Conservation (phyloP, 2,329 filamentous ascomycete species). For the Geosmithia flava region DNA sequence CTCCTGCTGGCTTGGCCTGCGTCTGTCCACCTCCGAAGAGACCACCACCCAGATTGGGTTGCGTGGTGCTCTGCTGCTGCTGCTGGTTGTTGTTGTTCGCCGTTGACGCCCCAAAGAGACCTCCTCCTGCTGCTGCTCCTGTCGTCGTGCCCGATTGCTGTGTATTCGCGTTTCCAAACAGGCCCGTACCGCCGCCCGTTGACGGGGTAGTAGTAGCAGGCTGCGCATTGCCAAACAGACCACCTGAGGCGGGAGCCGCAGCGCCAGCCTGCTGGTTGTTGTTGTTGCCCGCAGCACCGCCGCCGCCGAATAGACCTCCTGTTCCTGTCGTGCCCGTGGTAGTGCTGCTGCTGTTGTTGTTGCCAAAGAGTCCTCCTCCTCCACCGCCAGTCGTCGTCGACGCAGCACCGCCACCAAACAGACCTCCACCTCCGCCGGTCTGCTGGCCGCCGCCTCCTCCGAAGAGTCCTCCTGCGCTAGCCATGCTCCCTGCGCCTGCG, state of each 20-base stretch:
- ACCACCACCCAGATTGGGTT: constrained; percentile 7
- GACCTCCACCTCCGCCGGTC: constrained; percentile 7
- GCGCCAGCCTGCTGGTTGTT: constrained; percentile 7
- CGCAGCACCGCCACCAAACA: constrained; percentile 13
- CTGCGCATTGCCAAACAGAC: constrained; percentile 5
- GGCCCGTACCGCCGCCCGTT: neutral
- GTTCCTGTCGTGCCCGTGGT: constrained; percentile 4
- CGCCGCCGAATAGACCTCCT: neutral
- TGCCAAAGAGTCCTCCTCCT: constrained; percentile 11
- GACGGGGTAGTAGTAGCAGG: neutral
- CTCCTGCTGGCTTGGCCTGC: constrained; percentile 17
- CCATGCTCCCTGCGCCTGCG: constrained; percentile 13
- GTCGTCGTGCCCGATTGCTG: constrained; percentile 6
- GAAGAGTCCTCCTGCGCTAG: constrained; percentile 24
- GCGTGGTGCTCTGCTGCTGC: constrained; percentile 6
- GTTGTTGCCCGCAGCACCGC: constrained; percentile 2
- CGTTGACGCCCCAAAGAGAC: constrained; percentile 1
- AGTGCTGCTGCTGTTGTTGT: constrained; percentile 8
- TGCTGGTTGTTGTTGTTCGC: constrained; percentile 3
- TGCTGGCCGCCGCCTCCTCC: constrained; percentile 12
- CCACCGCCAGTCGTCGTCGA: constrained; percentile 5
- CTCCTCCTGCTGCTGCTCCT: constrained; percentile 6
- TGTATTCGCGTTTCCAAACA: constrained; percentile 4
- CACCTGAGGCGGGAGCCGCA: constrained; percentile 6
- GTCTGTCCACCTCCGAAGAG: constrained; percentile 17